Evolutionary conservation across 2,329 filamentous ascomycete genomes (phyloP), one percentile per base, ranked within the genome.

Genomic region (Paecilomyces formosus): DNA sequence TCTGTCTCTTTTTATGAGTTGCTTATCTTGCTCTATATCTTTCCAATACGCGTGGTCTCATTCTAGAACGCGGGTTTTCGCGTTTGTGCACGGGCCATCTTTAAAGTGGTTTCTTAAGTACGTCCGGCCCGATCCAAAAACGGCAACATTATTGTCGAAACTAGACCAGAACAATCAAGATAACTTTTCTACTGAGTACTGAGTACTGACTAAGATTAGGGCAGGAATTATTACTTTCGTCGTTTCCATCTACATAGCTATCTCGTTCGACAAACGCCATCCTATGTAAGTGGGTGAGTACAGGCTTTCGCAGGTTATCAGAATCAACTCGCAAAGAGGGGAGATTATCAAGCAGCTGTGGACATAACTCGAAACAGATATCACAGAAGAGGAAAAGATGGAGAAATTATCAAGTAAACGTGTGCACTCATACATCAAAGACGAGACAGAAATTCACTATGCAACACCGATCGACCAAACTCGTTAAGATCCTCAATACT

Each of bases 71-170:
- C 68, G 68, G 64, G 63, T 66, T 68, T 68, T 70, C 70, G 70
- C 67, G 69, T 72, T 61, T 11, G 60, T 15, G 70, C 70, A 72
- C 70, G 60, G 70, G 64, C 70, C 70, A 70, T 0, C 26, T 63
- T 60, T 70, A 65, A 57, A 72, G 70, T 61, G 63, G n/a, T 22
- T 55, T n/a, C 21, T 4, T 22, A 12, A 30, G n/a, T 51, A 1
- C n/a, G 26, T n/a, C 24, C 3, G 24, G 24, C 6, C 24, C 24
- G 15, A 3, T 11, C 50, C 3, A 24, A 21, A 52, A 52, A 52
- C 13, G 50, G 21, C 21, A 52, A 22, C n/a, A 22, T 6, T 52
- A 52, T 21, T 52, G 24, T 2, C 18, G 12, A 12, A 51, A 28
- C 15, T 52, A 52, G 3, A 45, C 15, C 33, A 18, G 15, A 18